Conservation (phyloP, 2,329 filamentous ascomycete genomes). For the Ophiosphaerella korrae region DNA sequence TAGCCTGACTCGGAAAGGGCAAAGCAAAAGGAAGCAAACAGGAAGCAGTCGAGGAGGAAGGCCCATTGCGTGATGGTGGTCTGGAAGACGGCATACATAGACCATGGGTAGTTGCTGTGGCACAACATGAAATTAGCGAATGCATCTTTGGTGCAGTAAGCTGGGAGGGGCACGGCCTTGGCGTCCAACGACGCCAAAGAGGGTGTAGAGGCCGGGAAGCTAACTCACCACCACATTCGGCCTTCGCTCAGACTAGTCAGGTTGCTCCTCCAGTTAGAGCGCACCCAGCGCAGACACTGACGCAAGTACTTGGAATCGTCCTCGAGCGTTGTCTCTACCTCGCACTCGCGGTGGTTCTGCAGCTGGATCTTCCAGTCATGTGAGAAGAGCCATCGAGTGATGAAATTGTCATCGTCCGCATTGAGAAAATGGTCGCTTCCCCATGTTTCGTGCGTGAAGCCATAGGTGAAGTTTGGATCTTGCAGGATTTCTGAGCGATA, state of each 20-base stretch:
- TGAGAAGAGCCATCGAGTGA: conserved; percentile 92
- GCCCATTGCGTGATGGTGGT: conserved; percentile 92
- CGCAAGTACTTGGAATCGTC: conserved; percentile 87
- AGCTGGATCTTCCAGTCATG: conserved; percentile 94
- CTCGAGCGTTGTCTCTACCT: conserved; percentile 87
- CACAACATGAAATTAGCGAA: conserved; percentile 30
- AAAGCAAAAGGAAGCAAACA: conserved; percentile 39
- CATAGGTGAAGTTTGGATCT: conserved; percentile 82
- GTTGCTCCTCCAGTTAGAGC: conserved; percentile 98
- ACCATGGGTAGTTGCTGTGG: conserved; percentile 85
- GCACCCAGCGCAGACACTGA: conserved; percentile 92
- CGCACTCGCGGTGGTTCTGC: conserved; percentile 86
- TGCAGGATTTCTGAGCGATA: conserved; percentile 89
- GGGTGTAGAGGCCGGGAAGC: conserved; percentile 10
- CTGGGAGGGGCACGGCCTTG: conserved; percentile 36
- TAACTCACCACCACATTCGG: conserved; percentile 81
- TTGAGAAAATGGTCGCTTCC: conserved; percentile 78
- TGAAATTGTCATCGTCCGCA: conserved; percentile 97
- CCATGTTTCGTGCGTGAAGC: conserved; percentile 85
- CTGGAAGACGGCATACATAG: conserved; percentile 88
- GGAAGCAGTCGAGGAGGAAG: conserved; percentile 71
- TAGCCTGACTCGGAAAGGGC: conserved; percentile 40
- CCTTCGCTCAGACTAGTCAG: conserved; percentile 86
- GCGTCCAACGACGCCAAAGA: conserved; percentile 24
- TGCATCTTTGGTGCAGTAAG: conserved; percentile 22